Percentiles rank a stretch among this genome's conserved stretches.
Evolutionary conservation across 371 early-diverging fungal species (phyloP).

Genomic region (Haplosporangium sp.): DNA sequence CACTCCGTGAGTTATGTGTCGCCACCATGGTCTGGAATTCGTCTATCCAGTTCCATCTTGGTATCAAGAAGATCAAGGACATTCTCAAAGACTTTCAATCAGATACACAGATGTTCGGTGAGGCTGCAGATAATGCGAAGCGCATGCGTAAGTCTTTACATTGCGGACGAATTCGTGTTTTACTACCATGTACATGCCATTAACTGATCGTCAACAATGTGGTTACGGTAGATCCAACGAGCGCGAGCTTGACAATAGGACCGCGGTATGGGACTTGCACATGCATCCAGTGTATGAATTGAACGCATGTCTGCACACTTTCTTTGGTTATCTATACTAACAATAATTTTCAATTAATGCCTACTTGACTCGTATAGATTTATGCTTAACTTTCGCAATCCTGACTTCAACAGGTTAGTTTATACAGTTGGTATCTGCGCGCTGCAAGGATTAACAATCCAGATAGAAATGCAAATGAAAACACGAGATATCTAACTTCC

Average conservation of each 20-base stretch:
- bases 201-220: too few species aligned
- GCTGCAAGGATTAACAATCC: not conserved
- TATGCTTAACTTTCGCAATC: constrained; percentile 48
- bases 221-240: constrained; percentile 27
- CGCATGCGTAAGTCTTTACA: constrained; percentile 37
- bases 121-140: constrained; percentile 27
- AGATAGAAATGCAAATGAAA: not conserved
- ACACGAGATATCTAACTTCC: too few species aligned
- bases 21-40: constrained; percentile 54
- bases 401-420: constrained; percentile 44
- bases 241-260: constrained; percentile 32
- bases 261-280: constrained; percentile 13
- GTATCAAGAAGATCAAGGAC: constrained; percentile 51
- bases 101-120: constrained; percentile 32
- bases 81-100: constrained; percentile 45
- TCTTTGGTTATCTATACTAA: too few species aligned
- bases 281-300: too few species aligned
- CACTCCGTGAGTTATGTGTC: constrained; percentile 49
- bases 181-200: too few species aligned
- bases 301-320: too few species aligned
- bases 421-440: not conserved
- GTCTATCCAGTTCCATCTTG: constrained; percentile 51
- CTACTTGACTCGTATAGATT: constrained; percentile 14
- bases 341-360: too few species aligned
- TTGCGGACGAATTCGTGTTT: not conserved